Conservation (phyloP, 768 basidiomycete species). For the Dioszegia hungarica region DNA sequence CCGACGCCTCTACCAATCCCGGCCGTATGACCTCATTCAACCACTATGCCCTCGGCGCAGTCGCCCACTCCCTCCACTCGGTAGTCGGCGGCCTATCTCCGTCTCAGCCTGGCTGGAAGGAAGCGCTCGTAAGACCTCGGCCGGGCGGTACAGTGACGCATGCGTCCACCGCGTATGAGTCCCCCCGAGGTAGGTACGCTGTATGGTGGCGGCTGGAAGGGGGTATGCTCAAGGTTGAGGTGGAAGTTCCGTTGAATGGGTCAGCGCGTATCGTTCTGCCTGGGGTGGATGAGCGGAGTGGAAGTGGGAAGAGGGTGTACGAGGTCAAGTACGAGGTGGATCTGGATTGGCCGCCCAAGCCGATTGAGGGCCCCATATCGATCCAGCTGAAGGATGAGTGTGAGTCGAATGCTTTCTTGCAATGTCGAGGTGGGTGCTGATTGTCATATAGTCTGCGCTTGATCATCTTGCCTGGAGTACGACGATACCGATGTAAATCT, state of each 20-base stretch:
- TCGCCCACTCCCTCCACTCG: slow-evolving; percentile 31
- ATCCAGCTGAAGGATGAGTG: too few species aligned
- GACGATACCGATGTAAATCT: too few species aligned
- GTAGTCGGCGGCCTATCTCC: slow-evolving; percentile 31
- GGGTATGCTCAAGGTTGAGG: slow-evolving; percentile 12
- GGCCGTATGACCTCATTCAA: slow-evolving; percentile 46
- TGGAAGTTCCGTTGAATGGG: slow-evolving; percentile 31
- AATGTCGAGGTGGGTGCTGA: too few species aligned
- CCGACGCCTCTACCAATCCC: slow-evolving; percentile 39
- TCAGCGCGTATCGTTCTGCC: slow-evolving; percentile 22
- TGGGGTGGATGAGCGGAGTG: slow-evolving; percentile 21
- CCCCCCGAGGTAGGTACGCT: slow-evolving; percentile 22
- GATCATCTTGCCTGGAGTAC: too few species aligned
- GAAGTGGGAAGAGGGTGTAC: slow-evolving; percentile 22
- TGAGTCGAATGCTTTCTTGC: too few species aligned
- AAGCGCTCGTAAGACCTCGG: slow-evolving; percentile 23
- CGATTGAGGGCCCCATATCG: slow-evolving; percentile 6
- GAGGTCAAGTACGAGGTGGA: slow-evolving; percentile 14
- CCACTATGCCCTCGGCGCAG: slow-evolving; percentile 40
- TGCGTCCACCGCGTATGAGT: slow-evolving; percentile 13
- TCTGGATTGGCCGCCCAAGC: slow-evolving; percentile 21
- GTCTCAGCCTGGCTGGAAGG: slow-evolving; percentile 26
- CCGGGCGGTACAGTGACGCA: slow-evolving; percentile 37
- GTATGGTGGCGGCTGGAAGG: slow-evolving; percentile 22
- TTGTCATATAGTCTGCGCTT: too few species aligned